These are phyloP conservation scores for Penicillium hesseltinei DNA, from an alignment of 2,329 filamentous ascomycete genomes.

Conservation along the genomic window DNA sequence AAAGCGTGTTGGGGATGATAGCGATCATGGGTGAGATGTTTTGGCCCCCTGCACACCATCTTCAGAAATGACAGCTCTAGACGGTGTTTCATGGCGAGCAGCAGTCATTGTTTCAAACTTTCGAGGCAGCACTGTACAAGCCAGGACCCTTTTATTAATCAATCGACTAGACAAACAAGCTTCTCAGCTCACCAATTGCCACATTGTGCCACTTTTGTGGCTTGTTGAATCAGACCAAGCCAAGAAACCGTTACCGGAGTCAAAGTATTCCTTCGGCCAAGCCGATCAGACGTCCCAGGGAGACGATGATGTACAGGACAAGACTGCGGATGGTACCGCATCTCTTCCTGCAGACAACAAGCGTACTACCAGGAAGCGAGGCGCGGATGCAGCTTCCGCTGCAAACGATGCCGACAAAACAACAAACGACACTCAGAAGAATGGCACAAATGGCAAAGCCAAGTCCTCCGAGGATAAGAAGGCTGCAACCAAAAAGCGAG, in stretches of 20 bases:
- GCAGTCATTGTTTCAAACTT: background rate
- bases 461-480: conserved; percentile 8
- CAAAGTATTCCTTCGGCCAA: conserved; percentile 35
- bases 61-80: background rate
- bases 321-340: conserved; percentile 1
- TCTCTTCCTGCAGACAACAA: background rate
- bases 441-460: conserved; percentile 20
- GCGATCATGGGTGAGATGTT: background rate
- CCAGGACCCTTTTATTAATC: conserved; percentile 17
- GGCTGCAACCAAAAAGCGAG: conserved; percentile 14
- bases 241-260: conserved; percentile 42
- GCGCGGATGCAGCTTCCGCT: background rate
- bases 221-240: conserved; percentile 54
- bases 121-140: background rate
- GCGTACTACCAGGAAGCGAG: background rate
- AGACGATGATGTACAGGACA: conserved; percentile 24
- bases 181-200: conserved; percentile 49
- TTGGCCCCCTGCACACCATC: background rate
- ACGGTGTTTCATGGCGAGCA: background rate
- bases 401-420: background rate
- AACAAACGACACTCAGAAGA: conserved; percentile 7
- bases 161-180: conserved; percentile 56
- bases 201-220: conserved; percentile 62
- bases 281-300: conserved; percentile 11
- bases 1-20: background rate